Conservation (phyloP, 768 basidiomycete genomes). For the Suillus weaverae region DNA sequence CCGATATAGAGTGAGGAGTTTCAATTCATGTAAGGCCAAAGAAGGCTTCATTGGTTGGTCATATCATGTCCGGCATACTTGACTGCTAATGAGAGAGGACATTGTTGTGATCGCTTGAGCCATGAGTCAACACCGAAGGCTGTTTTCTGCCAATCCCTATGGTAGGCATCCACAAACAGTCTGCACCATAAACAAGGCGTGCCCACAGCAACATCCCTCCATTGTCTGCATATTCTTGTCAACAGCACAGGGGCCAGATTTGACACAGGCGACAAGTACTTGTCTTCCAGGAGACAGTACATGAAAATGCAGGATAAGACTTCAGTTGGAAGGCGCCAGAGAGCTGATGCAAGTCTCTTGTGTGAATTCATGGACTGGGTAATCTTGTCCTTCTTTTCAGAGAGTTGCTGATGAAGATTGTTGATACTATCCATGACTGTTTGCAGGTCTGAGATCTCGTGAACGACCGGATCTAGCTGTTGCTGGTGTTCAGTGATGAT, state of each 20-base stretch:
- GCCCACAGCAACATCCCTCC: no score
- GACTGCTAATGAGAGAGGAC: background rate
- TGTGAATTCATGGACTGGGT: background rate
- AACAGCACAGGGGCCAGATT: background rate
- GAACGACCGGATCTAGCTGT: background rate
- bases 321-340: background rate
- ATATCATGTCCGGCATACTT: background rate
- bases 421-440: background rate
- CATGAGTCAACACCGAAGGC: background rate
- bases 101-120: background rate
- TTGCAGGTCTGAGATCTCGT: background rate
- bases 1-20: background rate
- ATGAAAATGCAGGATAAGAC: background rate
- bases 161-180: background rate
- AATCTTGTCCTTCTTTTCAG: background rate
- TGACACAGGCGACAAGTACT: background rate
- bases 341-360: background rate
- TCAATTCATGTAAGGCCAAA: background rate
- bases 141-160: background rate
- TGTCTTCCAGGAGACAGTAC: background rate
- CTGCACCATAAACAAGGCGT: background rate
- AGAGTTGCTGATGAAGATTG: background rate
- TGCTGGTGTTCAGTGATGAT: background rate
- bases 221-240: background rate
- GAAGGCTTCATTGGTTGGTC: background rate